phyloP scores from a whole-genome alignment of 1,139 yeast genomes.

The Suhomyces bribrorum region DNA sequence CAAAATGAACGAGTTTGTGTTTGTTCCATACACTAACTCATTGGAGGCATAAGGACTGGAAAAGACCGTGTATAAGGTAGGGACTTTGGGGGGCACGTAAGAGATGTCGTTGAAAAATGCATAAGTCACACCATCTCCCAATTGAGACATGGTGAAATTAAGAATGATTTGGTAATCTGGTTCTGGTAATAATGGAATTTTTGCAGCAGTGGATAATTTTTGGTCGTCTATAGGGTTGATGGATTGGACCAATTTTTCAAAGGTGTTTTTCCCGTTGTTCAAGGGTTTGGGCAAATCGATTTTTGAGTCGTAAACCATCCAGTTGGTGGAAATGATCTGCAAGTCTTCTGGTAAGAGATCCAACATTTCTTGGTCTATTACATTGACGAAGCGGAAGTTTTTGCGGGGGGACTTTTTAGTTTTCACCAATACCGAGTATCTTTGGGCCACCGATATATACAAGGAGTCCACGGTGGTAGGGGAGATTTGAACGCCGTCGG shows the following conservation, averaged over 20 bases:
- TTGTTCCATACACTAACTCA: constrained; percentile 62
- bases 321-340: constrained; percentile 54
- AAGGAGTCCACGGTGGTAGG: constrained; percentile 58
- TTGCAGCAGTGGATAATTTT: constrained; percentile 47
- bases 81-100: constrained; percentile 63
- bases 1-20: constrained; percentile 62
- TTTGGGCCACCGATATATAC: constrained; percentile 70
- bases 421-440: constrained; percentile 61
- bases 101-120: constrained; percentile 75
- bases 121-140: constrained; percentile 72
- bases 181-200: constrained; percentile 48
- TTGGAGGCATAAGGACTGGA: constrained; percentile 49
- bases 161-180: constrained; percentile 62
- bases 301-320: constrained; percentile 48
- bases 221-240: constrained; percentile 53
- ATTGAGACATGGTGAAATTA: constrained; percentile 64
- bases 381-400: constrained; percentile 64
- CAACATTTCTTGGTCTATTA: constrained; percentile 65
- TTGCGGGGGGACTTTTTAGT: constrained; percentile 46
- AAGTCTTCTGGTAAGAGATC: constrained; percentile 60
- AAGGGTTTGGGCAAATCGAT: constrained; percentile 22
- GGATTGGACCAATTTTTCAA: constrained; percentile 24
- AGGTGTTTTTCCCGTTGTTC: constrained; percentile 14
- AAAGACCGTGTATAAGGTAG: constrained; percentile 60
- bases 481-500: constrained; percentile 68